Conservation (phyloP, 768 basidiomycete genomes). For the Pisolithus sp. region DNA sequence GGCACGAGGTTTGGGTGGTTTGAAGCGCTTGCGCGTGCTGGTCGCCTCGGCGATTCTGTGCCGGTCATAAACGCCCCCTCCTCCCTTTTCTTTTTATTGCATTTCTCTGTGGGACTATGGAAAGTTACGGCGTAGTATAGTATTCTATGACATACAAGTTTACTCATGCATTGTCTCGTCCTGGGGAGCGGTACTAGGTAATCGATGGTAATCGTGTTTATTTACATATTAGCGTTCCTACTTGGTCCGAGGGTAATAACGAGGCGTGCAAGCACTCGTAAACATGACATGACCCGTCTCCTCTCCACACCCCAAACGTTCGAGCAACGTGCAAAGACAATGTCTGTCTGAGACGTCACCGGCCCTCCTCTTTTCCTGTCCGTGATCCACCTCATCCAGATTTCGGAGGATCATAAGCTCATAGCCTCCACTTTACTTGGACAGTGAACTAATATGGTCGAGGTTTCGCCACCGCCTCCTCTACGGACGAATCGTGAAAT, state of each 20-base stretch:
- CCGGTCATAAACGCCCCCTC: slow-evolving; percentile 17
- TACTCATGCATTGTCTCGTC: slow-evolving; percentile 3
- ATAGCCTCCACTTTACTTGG: slow-evolving; percentile 15
- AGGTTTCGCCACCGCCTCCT: slow-evolving; percentile 12
- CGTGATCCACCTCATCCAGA: slow-evolving; percentile 7
- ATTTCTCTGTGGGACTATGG: slow-evolving; percentile 19
- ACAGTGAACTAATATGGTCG: slow-evolving; percentile 11
- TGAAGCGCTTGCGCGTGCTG: slow-evolving; percentile 24
- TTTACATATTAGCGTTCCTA: background rate
- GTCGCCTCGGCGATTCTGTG: slow-evolving; percentile 25
- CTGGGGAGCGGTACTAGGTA: background rate
- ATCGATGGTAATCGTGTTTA: background rate
- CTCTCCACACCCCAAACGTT: slow-evolving; percentile 13
- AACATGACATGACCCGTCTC: slow-evolving; percentile 13
- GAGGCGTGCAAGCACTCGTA: slow-evolving; percentile 24
- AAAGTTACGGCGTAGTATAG: slow-evolving; percentile 8
- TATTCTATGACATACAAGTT: slow-evolving; percentile 9
- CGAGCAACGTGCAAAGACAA: slow-evolving; percentile 13
- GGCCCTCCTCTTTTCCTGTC: background rate
- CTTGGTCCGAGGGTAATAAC: background rate
- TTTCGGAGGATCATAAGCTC: slow-evolving; percentile 9
- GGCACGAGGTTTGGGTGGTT: slow-evolving; percentile 17
- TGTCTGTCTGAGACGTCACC: slow-evolving; percentile 21
- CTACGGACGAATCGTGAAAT: slow-evolving; percentile 41
- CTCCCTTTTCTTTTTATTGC: slow-evolving; percentile 2